These are phyloP conservation scores for Labyrinthula sp. DNA, from an alignment of 352 stramenopile species.

Conservation along the genomic window DNA sequence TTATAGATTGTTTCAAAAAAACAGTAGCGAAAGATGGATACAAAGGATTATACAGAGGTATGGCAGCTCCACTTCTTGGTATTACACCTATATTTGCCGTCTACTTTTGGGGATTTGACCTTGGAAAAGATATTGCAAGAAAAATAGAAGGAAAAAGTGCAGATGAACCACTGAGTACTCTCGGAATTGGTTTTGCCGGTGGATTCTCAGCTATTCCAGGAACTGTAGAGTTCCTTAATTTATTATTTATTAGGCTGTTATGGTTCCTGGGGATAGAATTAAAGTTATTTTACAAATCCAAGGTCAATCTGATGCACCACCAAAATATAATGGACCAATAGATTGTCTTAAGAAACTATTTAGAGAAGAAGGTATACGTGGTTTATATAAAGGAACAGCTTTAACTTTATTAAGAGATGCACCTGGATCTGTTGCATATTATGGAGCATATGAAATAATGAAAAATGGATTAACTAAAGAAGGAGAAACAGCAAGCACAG, in stretches of 20 bases:
- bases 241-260: slow-evolving; percentile 43
- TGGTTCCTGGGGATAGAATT: slow-evolving; percentile 81
- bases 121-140: slow-evolving; percentile 68
- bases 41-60: slow-evolving; percentile 61
- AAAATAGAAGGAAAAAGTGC: slow-evolving; percentile 37
- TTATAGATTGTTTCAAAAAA: slow-evolving; percentile 66
- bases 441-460: slow-evolving; percentile 70
- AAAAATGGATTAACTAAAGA: slow-evolving; percentile 61
- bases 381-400: slow-evolving; percentile 75
- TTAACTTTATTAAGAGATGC: slow-evolving; percentile 77
- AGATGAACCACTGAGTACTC: slow-evolving; percentile 45
- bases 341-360: slow-evolving; percentile 79
- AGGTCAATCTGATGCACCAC: slow-evolving; percentile 46
- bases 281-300: slow-evolving; percentile 87
- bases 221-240: too few relatives aligned
- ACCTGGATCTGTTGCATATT: slow-evolving; percentile 78
- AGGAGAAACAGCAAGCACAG: slow-evolving; percentile 46
- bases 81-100: slow-evolving; percentile 84
- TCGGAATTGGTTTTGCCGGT: slow-evolving; percentile 61
- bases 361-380: slow-evolving; percentile 60
- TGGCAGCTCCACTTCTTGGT: slow-evolving; percentile 75
- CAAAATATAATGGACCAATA: slow-evolving; percentile 71
- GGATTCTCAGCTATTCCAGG: slow-evolving; percentile 62
- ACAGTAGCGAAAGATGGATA: slow-evolving; percentile 73
- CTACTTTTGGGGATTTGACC: slow-evolving; percentile 91